A percentile compares a stretch with the other conserved stretches of the same genome.
Evolutionary conservation across 1,284 basidiomycete genomes (phyloP).

Genomic region (Ceratobasidium sp.): DNA sequence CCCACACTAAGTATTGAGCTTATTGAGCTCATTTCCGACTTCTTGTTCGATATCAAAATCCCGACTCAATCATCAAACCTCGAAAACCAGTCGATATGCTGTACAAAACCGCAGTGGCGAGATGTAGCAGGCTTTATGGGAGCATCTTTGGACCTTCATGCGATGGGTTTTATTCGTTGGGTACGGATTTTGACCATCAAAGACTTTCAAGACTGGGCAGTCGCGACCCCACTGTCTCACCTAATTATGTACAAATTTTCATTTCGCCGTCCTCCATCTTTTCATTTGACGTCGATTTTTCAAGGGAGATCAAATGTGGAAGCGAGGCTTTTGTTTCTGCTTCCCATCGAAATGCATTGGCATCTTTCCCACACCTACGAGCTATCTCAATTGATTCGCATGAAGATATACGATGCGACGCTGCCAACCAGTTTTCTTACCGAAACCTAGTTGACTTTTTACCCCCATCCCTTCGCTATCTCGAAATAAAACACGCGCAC

Average conservation of each 20-base stretch:
- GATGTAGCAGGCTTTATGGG: constrained; percentile 19
- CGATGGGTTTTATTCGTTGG: constrained; percentile 9
- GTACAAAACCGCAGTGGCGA: constrained; percentile 1
- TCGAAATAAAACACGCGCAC: constrained; percentile 24
- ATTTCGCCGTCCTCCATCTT: background rate
- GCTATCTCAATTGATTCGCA: constrained; percentile 13
- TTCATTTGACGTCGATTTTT: background rate
- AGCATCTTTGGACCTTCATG: constrained; percentile 17
- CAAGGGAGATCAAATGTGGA: constrained; percentile 10
- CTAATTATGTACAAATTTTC: background rate
- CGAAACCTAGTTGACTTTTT: constrained; percentile 3
- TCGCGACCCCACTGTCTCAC: background rate
- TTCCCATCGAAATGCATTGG: background rate
- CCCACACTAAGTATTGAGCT: background rate
- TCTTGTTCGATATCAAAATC: background rate
- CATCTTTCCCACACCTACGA: background rate
- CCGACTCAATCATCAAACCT: background rate
- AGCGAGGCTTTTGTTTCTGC: background rate
- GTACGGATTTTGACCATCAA: background rate
- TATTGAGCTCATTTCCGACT: constrained; percentile 16
- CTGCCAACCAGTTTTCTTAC: constrained; percentile 4
- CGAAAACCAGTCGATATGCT: constrained; percentile 7
- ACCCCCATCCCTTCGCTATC: constrained; percentile 5
- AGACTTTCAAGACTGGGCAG: background rate
- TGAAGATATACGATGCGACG: background rate